Conservation (phyloP, 176 grass and related monocot genomes). For the Zoysia japonica region DNA sequence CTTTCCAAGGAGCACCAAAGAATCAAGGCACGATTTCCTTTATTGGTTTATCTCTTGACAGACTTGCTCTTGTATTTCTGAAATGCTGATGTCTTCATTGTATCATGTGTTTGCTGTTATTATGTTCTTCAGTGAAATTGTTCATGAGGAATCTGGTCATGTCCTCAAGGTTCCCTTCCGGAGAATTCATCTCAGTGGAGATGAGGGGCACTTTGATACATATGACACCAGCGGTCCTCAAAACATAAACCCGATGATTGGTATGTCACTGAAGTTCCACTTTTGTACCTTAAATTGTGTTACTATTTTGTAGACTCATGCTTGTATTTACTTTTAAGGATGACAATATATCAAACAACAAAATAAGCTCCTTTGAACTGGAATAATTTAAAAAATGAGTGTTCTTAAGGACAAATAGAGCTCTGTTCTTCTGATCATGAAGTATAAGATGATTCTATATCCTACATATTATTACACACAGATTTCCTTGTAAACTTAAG, state of each 20-base stretch:
- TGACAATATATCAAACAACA: not conserved
- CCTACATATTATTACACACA: too few relatives aligned
- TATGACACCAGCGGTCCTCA: conserved; percentile 97
- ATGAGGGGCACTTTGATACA: conserved; percentile 76
- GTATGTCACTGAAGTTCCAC: conserved; percentile 46
- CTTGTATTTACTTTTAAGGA: not conserved
- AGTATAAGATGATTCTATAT: too few relatives aligned
- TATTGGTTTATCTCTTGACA: not conserved
- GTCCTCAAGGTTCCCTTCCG: conserved; percentile 85
- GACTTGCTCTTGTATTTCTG: not conserved
- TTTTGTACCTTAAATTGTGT: conserved; percentile 24
- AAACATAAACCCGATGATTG: conserved; percentile 73
- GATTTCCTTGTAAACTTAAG: too few relatives aligned
- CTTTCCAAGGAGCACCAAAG: conserved; percentile 91
- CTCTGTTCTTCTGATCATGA: too few relatives aligned
- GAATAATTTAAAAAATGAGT: not conserved
- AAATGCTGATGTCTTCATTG: not conserved
- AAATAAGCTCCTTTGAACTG: not conserved
- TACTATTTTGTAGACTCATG: not conserved
- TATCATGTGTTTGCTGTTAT: conserved; percentile 5
- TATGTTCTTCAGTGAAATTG: conserved; percentile 68
- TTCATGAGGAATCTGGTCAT: conserved; percentile 87
- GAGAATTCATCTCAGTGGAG: conserved; percentile 79
- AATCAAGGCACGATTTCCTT: conserved; percentile 57
- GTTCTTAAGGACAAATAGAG: too few relatives aligned